A percentile compares a stretch with the other conserved stretches of the same genome.
These are phyloP conservation scores for Neonothopanus nambi DNA, from an alignment of 1,284 basidiomycete species.

Conservation along the genomic window DNA sequence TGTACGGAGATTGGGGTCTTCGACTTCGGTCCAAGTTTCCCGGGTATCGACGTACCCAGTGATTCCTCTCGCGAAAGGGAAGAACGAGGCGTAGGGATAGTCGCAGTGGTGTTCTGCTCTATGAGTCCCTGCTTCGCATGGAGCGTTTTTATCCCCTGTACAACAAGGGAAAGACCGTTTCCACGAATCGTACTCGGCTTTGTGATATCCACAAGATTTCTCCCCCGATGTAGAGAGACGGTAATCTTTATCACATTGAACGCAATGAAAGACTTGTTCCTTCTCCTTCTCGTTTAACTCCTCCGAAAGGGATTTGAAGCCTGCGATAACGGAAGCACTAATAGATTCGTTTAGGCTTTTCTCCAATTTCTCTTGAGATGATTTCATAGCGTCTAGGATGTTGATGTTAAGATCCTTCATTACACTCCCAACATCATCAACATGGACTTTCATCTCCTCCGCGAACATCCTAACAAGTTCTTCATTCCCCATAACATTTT, in stretches of 20 bases:
- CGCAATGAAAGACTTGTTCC: slow-evolving; percentile 36
- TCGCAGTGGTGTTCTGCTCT: slow-evolving; percentile 36
- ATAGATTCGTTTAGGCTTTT: slow-evolving; percentile 33
- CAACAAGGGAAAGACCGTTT: slow-evolving; percentile 33
- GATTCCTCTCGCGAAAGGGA: slow-evolving; percentile 29
- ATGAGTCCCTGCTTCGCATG: slow-evolving; percentile 33
- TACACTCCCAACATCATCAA: slow-evolving; percentile 31
- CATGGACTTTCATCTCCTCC: slow-evolving; percentile 30
- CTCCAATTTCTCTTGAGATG: slow-evolving; percentile 32
- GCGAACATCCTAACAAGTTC: slow-evolving; percentile 38
- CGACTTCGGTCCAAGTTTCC: slow-evolving; percentile 30
- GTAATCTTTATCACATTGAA: slow-evolving; percentile 37
- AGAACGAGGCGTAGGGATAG: slow-evolving; percentile 36
- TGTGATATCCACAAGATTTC: slow-evolving; percentile 38
- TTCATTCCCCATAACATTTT: slow-evolving; percentile 31
- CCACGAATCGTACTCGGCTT: slow-evolving; percentile 34
- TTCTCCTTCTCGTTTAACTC: slow-evolving; percentile 32
- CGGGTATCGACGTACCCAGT: slow-evolving; percentile 32
- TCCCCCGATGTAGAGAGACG: slow-evolving; percentile 34
- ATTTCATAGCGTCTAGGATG: slow-evolving; percentile 31
- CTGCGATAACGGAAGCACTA: slow-evolving; percentile 30
- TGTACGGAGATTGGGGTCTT: slow-evolving; percentile 34
- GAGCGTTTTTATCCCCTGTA: slow-evolving; percentile 25
- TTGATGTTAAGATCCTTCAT: slow-evolving; percentile 37
- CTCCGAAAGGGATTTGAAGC: slow-evolving; percentile 33